Conservation (phyloP, 2,329 filamentous ascomycete species). For the Penicillium sumatraense region DNA sequence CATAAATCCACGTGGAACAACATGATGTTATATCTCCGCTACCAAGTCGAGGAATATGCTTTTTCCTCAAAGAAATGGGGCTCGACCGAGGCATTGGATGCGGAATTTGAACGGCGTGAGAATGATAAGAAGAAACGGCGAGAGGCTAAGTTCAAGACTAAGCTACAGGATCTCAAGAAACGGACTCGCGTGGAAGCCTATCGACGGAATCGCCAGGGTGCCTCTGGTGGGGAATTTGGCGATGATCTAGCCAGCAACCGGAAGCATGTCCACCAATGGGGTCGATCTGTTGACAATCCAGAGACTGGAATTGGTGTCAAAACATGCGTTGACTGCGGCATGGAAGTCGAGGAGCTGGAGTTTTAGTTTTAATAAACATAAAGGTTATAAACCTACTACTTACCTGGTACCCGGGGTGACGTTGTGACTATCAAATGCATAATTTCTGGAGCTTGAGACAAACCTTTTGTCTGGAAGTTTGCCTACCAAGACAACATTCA, state of each 20-base stretch:
- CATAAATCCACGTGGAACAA: constrained; percentile 97
- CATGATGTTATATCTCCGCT: constrained; percentile 97
- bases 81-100: constrained; percentile 79
- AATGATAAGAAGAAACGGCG: constrained; percentile 81
- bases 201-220: constrained; percentile 66
- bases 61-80: constrained; percentile 89
- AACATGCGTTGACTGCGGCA: constrained; percentile 69
- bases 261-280: constrained; percentile 90
- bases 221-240: constrained; percentile 66
- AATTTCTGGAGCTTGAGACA: too few relatives aligned
- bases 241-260: constrained; percentile 70
- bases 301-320: constrained; percentile 69
- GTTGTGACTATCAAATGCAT: too few relatives aligned
- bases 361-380: constrained; percentile 47
- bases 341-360: constrained; percentile 70
- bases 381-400: too few relatives aligned
- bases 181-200: constrained; percentile 91
- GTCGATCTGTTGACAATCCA: constrained; percentile 60
- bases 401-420: too few relatives aligned
- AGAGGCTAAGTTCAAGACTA: constrained; percentile 88
- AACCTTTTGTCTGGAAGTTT: too few relatives aligned
- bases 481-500: too few relatives aligned
- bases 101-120: constrained; percentile 81
- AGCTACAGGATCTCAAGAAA: constrained; percentile 88
- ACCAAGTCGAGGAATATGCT: constrained; percentile 92